Percentiles rank a stretch among this genome's conserved stretches.
Conservation (phyloP, 352 stramenopile genomes). For the Pelagophyceae sp. region DNA sequence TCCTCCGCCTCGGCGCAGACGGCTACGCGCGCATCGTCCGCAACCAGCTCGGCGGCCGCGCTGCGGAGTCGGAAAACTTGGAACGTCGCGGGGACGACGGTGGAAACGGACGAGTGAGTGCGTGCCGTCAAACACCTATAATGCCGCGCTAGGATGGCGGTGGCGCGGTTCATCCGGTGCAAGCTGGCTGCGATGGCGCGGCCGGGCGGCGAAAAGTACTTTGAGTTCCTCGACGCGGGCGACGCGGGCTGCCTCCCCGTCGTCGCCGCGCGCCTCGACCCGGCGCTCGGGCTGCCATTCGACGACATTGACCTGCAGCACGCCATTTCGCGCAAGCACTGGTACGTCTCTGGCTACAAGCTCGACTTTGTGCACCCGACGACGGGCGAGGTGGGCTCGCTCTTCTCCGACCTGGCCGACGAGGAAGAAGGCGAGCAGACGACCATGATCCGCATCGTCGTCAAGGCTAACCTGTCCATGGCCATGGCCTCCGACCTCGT, state of each 20-base stretch:
- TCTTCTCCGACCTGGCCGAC: conserved; percentile 32
- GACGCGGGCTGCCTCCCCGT: conserved; percentile 34
- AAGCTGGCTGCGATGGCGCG: conserved; percentile 44
- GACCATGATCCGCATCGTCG: conserved; percentile 40
- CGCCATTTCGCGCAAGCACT: conserved; percentile 31
- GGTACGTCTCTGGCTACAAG: conserved; percentile 38
- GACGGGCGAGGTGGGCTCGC: conserved; percentile 22
- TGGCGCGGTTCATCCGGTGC: conserved; percentile 61
- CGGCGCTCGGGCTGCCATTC: conserved; percentile 30
- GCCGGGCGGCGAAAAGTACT: conserved; percentile 22
- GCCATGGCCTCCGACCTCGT: conserved; percentile 31
- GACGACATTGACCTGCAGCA: conserved; percentile 39
- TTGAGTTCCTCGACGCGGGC: conserved; percentile 35
- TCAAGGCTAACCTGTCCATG: conserved; percentile 36
- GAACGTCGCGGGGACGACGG: too few species aligned
- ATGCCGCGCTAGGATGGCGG: conserved; percentile 77
- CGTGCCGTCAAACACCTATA: too few species aligned
- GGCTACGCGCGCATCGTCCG: conserved; percentile 75
- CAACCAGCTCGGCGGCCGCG: too few species aligned
- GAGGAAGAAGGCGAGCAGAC: too few species aligned
- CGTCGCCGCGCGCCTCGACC: conserved; percentile 35
- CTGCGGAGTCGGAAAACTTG: too few species aligned
- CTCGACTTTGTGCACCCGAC: conserved; percentile 36
- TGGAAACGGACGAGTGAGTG: too few species aligned
- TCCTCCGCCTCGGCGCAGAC: conserved; percentile 74